These are phyloP conservation scores for Hericium alpestre DNA, from an alignment of 768 basidiomycete genomes.

Conservation along the genomic window DNA sequence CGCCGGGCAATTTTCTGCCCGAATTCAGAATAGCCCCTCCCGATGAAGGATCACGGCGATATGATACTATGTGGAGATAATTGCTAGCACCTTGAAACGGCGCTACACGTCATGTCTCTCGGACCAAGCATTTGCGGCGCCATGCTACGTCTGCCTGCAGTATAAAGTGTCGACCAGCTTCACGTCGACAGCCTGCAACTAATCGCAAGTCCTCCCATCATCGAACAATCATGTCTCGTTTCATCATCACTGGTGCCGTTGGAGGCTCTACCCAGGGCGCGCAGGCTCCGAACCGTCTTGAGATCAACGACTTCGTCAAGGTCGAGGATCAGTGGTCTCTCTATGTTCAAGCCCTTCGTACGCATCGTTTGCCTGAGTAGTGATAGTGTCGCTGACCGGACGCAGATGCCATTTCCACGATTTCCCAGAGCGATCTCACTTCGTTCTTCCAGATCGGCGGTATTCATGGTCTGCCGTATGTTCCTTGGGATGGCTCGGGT, in stretches of 20 bases:
- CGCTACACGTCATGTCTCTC: no score
- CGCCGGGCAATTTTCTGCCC: no score
- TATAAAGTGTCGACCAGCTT: not conserved
- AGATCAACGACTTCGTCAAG: slow-evolving; percentile 21
- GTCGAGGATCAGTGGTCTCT: slow-evolving; percentile 37
- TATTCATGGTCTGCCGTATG: slow-evolving; percentile 42
- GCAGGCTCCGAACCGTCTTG: slow-evolving; percentile 9
- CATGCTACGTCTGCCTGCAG: not conserved
- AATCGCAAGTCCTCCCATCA: not conserved
- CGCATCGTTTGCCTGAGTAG: slow-evolving; percentile 9
- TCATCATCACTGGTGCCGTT: slow-evolving; percentile 4
- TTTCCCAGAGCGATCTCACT: slow-evolving; percentile 20
- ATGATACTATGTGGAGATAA: not conserved
- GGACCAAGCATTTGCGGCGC: not conserved
- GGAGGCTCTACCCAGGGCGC: slow-evolving; percentile 6
- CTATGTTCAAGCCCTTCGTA: slow-evolving; percentile 40
- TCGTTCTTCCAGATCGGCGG: slow-evolving; percentile 39
- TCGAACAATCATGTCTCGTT: slow-evolving; percentile 8
- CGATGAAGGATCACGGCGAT: not conserved
- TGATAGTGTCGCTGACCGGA: not conserved
- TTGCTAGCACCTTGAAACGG: not conserved
- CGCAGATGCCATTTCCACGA: slow-evolving; percentile 22
- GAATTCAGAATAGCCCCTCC: no score
- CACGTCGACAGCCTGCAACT: not conserved
- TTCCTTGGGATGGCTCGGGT: slow-evolving; percentile 32